Base-by-base conservation (phyloP, 495 filamentous ascomycete species). In the Podospora pseudoanserina region DNA sequence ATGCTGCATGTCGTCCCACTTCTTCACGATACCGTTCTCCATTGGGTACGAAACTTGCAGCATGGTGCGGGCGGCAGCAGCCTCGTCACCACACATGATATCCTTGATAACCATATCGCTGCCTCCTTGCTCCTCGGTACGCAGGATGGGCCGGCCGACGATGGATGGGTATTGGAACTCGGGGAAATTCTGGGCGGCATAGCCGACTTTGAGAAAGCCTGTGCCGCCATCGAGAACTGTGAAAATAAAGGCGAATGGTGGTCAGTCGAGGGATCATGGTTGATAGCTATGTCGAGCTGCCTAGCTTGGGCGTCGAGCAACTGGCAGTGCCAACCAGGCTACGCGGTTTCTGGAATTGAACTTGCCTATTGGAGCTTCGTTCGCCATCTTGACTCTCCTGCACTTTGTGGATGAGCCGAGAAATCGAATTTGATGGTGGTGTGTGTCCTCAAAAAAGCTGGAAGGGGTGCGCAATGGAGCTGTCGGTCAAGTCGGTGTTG, bases 11-110 rank as follows among this genome's bases (percentile, higher is more conserved):
- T 99, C 96, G 73, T 98, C 95, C 96, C 96, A 99, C 73, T 90
- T 92, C 86, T 98, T 98, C 65, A 99, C 91, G 71, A 99, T 97
- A 74, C 95, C 95, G 80, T 98, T 98, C 78, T 98, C 96, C 95
- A 99, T 99, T 73, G 95, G 95, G 79, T 98, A 98, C 77, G 88
- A 94, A 73, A 99, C 95, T 76, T 99, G 96, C 64, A 99, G 87
- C 92, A 97, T 96, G 66, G 92, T 94, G 71, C 95, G 88, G 70
- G 94, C 95, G 30, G 92, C 93, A 13, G 95, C 93, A 30, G 95
- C 95, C 82, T 99, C 95, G 82, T 99, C 96, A 72, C 95, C 95
- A 83, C 93, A 97, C 95, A 99, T 99, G 75, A 99, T 97, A 85
- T 99, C 95, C 86, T 97, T 97, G 77, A 99, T 92, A 7, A 78